A percentile compares a stretch with the other conserved stretches of the same genome.
Evolutionary conservation across 2,329 filamentous ascomycete genomes (phyloP).

Genomic region (Acrocalymma vagum): DNA sequence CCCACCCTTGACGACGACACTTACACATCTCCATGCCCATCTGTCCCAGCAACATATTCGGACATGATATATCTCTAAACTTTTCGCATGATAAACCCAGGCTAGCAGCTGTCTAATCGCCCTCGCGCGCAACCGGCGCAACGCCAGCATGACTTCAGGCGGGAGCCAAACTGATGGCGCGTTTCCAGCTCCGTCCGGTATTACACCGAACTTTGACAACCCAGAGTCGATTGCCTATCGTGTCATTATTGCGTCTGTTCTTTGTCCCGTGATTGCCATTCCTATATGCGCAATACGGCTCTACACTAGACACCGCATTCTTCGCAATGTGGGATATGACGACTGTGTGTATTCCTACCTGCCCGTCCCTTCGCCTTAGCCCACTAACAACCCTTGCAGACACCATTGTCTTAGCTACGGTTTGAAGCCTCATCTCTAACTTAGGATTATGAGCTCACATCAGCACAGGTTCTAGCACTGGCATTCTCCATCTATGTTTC

Average conservation of each 20-base stretch:
- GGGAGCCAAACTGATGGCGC: too few relatives aligned
- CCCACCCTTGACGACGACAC: too few relatives aligned
- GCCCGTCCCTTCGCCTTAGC: too few relatives aligned
- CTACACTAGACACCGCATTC: slow-evolving; percentile 22
- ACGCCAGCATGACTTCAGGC: too few relatives aligned
- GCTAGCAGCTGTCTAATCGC: too few relatives aligned
- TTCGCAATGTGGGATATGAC: slow-evolving; percentile 20
- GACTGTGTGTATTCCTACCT: slow-evolving; percentile 13
- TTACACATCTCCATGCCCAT: too few relatives aligned
- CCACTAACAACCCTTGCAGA: slow-evolving; percentile 10
- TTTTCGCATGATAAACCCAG: too few relatives aligned
- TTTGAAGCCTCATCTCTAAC: not conserved
- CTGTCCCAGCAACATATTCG: too few relatives aligned
- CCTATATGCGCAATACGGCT: slow-evolving; percentile 18
- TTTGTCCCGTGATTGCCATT: slow-evolving; percentile 17
- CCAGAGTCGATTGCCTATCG: slow-evolving; percentile 24
- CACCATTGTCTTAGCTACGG: slow-evolving; percentile 15
- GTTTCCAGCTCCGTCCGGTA: slow-evolving; percentile 8
- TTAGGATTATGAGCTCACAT: slow-evolving; percentile 1
- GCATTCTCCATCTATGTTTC: slow-evolving; percentile 18
- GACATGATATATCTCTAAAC: too few relatives aligned
- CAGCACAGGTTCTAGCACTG: slow-evolving; percentile 12
- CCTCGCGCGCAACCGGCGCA: too few relatives aligned
- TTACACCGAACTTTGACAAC: slow-evolving; percentile 8
- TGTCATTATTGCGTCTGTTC: slow-evolving; percentile 17